Evolutionary conservation across 2,329 filamentous ascomycete genomes (phyloP), one percentile per base, ranked within the genome.

Genomic region (Annulohypoxylon truncatum): DNA sequence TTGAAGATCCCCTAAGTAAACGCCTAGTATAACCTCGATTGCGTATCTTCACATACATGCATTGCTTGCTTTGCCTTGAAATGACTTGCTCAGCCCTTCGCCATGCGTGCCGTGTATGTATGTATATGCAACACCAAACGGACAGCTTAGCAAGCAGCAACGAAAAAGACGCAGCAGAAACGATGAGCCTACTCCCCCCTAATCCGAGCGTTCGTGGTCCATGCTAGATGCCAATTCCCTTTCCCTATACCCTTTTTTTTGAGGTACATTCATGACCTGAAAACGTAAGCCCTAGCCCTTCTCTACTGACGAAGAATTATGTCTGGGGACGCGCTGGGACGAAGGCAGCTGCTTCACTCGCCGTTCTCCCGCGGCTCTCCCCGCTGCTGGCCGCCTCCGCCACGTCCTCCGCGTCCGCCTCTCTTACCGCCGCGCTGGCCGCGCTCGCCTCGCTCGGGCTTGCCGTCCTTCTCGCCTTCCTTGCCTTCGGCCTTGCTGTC

Each of bases 361-460:
- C 50, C 69, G 8, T 69, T 70, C 52, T 74, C 74, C 15, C 73
- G 70, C 8, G 73, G 81, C 75, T 83, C 81, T 38, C 80, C 2
- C 35, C 35, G 75, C 35, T 80, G 82, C 74, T 87, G 84, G 83
- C 77, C 88, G 83, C 67, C 83, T 75, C 42, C 79, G 79, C 73
- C 82, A 66, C 38, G 38, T 42, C 38, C 38, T 4, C 38, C 38
- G 8, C 38, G 78, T 47, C 87, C 80, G 42, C 83, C 82, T 24
- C 87, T 20, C 29, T 28, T 44, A 2, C 52, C 52, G 5, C 52
- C 83, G 47, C 85, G 81, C 55, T 82, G 79, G 44, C 87, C 80
- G 52, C 83, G 82, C 38, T 82, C 82, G 10, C 77, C 73, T 28
- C 77, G 70, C 29, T 76, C 78, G 33, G 78, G 70, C 15, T 81